Evolutionary conservation across 306 rosid species (phyloP), one percentile per base, ranked within the genome.

Genomic region (Potentilla sterilis): DNA sequence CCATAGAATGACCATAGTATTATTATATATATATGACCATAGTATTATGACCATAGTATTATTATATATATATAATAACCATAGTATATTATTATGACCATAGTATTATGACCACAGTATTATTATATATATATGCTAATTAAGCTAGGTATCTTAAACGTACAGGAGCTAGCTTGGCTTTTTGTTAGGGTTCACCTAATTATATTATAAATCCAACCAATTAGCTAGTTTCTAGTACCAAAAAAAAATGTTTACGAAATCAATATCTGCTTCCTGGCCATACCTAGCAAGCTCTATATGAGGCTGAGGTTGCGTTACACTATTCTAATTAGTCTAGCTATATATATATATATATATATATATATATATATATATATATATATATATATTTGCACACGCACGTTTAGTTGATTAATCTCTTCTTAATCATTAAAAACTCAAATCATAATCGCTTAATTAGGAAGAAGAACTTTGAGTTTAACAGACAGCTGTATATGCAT

Each of bases 401-500:
- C 80, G 69, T 57, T 81, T 76, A 75, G 71, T 49, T 22, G 13
- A 57, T 57, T 22, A 47, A 35, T 6, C 14, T 41, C 42, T 67
- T 41, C 7, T 42, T 42, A 42, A 12, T 19, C 9, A 24, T 22
- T 44, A 69, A 1, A 69, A 69, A 46, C 40, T 37, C 40, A 13
- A 69, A 69, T 7, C 5, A 16, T 34, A 1, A 44, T 7, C 14
- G 3, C 22, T 6, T 22, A 16, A 69, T 48, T 18, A 70, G 28
- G 10, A 18, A 16, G 2, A 34, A 48, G 32, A 61, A 61, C 67
- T 71, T 71, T 51, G 75, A 49, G 75, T 48, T 71, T 71, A 51
- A 71, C 75, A 71, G 75, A 71, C 75, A 71, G 75, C 75, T 71
- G 63, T 71, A 51, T 51, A 34, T 28, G 34, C 47, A 35, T 70